phyloP scores from a whole-genome alignment of 257 asterid genomes.

The Solanum paucissectum region DNA sequence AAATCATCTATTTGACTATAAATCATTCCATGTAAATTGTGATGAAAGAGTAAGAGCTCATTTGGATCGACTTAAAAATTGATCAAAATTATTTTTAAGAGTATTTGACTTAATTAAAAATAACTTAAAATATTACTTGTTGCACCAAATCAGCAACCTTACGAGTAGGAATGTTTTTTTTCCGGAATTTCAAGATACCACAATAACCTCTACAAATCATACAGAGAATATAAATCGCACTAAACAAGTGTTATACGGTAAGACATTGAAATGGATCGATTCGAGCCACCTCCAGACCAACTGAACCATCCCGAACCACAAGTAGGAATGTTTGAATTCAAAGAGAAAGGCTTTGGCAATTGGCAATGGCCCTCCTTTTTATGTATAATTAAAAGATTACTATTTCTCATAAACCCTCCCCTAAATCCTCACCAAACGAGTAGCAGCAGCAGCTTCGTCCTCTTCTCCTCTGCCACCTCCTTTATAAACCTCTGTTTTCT shows the following conservation, averaged over 20 bases:
- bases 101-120: no score
- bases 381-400: background rate
- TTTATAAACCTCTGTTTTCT: background rate
- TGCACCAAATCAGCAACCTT: background rate
- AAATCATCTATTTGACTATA: background rate
- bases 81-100: no score
- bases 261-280: no score
- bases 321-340: background rate
- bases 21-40: background rate
- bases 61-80: background rate
- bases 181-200: rapidly evolving
- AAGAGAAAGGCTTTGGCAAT: background rate
- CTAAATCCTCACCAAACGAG: background rate
- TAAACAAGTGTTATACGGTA: rapidly evolving
- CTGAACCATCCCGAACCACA: no score
- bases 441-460: slow-evolving; percentile 8
- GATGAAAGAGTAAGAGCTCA: rapidly evolving
- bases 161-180: background rate
- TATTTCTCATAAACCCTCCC: background rate
- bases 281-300: background rate
- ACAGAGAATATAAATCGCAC: rapidly evolving
- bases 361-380: background rate
- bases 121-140: background rate
- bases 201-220: rapidly evolving
- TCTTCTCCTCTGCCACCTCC: background rate